Conservation (phyloP, 768 basidiomycete genomes). For the Suillus subaureus region DNA sequence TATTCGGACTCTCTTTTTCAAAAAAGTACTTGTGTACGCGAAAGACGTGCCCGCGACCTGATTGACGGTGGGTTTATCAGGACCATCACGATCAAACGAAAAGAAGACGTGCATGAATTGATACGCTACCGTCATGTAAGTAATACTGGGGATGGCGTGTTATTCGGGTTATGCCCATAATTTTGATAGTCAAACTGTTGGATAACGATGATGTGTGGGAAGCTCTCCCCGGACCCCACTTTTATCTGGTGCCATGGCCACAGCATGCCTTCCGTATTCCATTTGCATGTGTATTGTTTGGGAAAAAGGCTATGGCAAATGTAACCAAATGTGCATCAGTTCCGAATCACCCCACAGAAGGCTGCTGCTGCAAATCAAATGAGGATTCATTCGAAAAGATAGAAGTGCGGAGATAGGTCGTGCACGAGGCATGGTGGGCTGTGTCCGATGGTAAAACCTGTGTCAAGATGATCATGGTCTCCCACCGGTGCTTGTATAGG, state of each 20-base stretch:
- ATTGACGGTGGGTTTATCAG: neutral
- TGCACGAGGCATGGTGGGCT: neutral
- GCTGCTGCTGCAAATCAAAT: neutral
- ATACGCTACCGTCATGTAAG: neutral
- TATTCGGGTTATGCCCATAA: neutral
- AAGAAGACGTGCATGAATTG: constrained; percentile 2
- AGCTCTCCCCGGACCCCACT: neutral
- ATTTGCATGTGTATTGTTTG: neutral
- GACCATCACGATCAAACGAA: neutral
- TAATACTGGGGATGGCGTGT: constrained; percentile 3
- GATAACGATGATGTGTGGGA: neutral
- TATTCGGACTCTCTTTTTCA: constrained; percentile 36
- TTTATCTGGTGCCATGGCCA: neutral
- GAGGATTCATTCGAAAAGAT: neutral
- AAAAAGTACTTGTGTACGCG: constrained; percentile 40
- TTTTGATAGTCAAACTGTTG: neutral
- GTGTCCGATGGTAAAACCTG: neutral
- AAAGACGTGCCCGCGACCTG: constrained; percentile 42
- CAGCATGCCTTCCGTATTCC: neutral
- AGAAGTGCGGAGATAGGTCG: neutral
- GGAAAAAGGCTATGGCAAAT: neutral
- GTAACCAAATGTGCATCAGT: neutral
- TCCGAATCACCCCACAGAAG: neutral
- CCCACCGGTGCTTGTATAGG: neutral
- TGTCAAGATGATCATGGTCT: neutral